phyloP scores from a whole-genome alignment of 2,329 filamentous ascomycete species.

The Raffaelea arxii region DNA sequence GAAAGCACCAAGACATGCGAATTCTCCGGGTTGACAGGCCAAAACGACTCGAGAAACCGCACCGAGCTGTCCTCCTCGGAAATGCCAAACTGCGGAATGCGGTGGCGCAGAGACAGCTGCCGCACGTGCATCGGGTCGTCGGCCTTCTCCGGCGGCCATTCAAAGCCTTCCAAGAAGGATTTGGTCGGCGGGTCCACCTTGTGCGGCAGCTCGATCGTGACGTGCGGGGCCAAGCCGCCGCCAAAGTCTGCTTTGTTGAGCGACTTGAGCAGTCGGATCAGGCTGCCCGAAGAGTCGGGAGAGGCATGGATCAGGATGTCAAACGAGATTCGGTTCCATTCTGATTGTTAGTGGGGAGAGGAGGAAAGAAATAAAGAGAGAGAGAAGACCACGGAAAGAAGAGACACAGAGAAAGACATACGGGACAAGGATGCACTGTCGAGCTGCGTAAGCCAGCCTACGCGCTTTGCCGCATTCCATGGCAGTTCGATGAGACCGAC shows the following conservation, averaged over 20 bases:
- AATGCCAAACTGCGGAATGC: constrained; percentile 51
- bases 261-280: constrained; percentile 69
- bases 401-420: constrained; percentile 22
- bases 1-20: constrained; percentile 81
- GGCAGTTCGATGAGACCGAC: constrained; percentile 71
- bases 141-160: constrained; percentile 50
- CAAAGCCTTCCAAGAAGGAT: constrained; percentile 51
- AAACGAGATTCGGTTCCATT: constrained; percentile 68
- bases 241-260: constrained; percentile 67
- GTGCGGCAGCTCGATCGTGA: constrained; percentile 77
- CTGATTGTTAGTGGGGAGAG: constrained; percentile 27
- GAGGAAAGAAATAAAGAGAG: constrained; percentile 1
- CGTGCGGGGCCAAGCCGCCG: constrained; percentile 56
- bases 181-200: constrained; percentile 56
- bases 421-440: constrained; percentile 61
- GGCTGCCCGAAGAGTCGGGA: constrained; percentile 57
- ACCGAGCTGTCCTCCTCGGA: constrained; percentile 62
- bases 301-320: constrained; percentile 79
- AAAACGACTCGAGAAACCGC: constrained; percentile 79
- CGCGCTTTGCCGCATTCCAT: constrained; percentile 45
- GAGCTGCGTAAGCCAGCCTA: constrained; percentile 70
- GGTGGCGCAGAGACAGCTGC: constrained; percentile 62
- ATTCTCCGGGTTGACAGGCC: constrained; percentile 53
- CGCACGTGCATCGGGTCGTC: constrained; percentile 31
- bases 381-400: no score